A percentile compares a stretch with the other conserved stretches of the same genome.
Conservation (phyloP, 768 basidiomycete species). For the Lactarius indigo region DNA sequence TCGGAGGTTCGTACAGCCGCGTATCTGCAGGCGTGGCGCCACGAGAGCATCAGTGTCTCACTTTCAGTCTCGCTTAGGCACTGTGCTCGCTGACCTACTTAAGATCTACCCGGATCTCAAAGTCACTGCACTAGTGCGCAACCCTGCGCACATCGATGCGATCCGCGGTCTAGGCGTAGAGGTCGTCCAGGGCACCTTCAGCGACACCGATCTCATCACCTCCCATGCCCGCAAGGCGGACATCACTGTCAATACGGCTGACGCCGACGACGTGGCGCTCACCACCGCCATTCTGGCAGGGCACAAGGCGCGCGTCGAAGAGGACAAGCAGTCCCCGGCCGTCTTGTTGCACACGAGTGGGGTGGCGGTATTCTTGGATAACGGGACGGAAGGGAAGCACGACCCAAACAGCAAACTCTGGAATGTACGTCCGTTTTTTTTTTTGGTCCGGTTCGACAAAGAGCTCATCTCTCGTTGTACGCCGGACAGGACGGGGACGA, state of each 20-base stretch:
- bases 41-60: not conserved
- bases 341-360: conserved; percentile 19
- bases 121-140: conserved; percentile 20
- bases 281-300: conserved; percentile 13
- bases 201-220: conserved; percentile 6
- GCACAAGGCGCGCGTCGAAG: conserved; percentile 10
- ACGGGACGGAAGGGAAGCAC: conserved; percentile 11
- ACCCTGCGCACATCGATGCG: not conserved
- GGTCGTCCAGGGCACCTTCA: conserved; percentile 15
- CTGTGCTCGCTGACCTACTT: conserved; percentile 11
- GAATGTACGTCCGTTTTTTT: conserved; percentile 8
- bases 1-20: conserved; percentile 11
- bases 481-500: conserved; percentile 15
- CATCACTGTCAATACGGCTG: conserved; percentile 10
- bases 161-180: not conserved
- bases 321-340: conserved; percentile 1
- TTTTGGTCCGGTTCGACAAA: not conserved
- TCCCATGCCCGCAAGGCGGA: conserved; percentile 3
- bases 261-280: conserved; percentile 12
- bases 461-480: not conserved
- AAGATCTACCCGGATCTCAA: not conserved
- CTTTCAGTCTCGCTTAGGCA: not conserved
- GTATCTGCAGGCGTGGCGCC: not conserved
- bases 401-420: conserved; percentile 10
- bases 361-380: conserved; percentile 9